A percentile compares a stretch with the other conserved stretches of the same genome.
These are phyloP conservation scores for Blastomyces percursus DNA, from an alignment of 2,329 filamentous ascomycete species.

Conservation along the genomic window DNA sequence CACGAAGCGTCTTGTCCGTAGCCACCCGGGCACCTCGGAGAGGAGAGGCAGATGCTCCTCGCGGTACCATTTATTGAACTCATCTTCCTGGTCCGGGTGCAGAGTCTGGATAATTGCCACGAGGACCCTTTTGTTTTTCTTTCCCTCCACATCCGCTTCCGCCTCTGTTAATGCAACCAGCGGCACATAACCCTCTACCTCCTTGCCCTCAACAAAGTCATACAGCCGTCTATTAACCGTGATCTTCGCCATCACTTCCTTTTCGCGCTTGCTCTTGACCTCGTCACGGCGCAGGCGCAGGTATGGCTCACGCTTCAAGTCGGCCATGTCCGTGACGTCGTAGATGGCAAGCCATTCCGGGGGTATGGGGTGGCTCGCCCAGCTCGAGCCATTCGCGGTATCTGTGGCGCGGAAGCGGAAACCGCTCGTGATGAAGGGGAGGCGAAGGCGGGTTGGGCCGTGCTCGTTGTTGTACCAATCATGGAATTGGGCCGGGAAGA, in stretches of 20 bases:
- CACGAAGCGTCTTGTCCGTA: constrained; percentile 59
- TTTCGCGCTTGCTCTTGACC: constrained; percentile 48
- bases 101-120: constrained; percentile 52
- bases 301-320: constrained; percentile 61
- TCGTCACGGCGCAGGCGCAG: constrained; percentile 38
- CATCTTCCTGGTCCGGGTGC: constrained; percentile 39
- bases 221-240: constrained; percentile 61
- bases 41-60: constrained; percentile 65
- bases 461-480: constrained; percentile 95
- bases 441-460: constrained; percentile 65
- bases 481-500: constrained; percentile 62
- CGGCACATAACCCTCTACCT: constrained; percentile 47
- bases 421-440: constrained; percentile 64
- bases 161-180: constrained; percentile 50
- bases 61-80: constrained; percentile 58
- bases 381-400: constrained; percentile 20
- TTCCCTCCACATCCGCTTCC: constrained; percentile 31
- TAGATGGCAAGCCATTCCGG: constrained; percentile 72
- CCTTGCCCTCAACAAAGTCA: constrained; percentile 48
- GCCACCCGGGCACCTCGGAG: constrained; percentile 65
- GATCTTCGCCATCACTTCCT: constrained; percentile 52
- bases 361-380: constrained; percentile 32
- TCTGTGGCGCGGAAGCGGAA: constrained; percentile 67
- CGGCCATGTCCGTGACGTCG: constrained; percentile 64
- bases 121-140: constrained; percentile 38